Evolutionary conservation across 2,329 filamentous ascomycete species (phyloP).

Genomic region (Ophiostoma fasciatum): DNA sequence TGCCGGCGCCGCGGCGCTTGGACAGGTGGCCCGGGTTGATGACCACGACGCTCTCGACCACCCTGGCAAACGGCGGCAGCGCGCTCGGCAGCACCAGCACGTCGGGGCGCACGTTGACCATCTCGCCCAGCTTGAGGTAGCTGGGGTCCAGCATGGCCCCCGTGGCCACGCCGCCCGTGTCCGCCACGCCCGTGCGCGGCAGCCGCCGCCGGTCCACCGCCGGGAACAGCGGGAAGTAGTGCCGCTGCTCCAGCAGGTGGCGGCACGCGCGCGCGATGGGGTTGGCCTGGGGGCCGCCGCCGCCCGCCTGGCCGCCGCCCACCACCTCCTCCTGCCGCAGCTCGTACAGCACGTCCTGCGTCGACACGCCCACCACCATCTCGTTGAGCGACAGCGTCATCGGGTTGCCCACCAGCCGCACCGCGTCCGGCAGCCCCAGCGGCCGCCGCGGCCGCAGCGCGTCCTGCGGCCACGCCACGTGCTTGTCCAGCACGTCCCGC

Average conservation of each 20-base stretch:
- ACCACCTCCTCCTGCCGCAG: slow-evolving; percentile 60
- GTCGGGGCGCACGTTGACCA: slow-evolving; percentile 75
- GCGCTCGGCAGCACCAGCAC: slow-evolving; percentile 70
- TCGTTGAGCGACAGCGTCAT: slow-evolving; percentile 86
- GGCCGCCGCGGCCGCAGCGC: slow-evolving; percentile 47
- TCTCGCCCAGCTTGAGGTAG: slow-evolving; percentile 81
- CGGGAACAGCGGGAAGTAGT: slow-evolving; percentile 83
- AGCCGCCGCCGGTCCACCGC: slow-evolving; percentile 54
- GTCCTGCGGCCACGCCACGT: slow-evolving; percentile 69
- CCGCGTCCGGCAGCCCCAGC: slow-evolving; percentile 63
- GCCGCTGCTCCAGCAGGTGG: slow-evolving; percentile 75
- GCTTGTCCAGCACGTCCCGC: slow-evolving; percentile 65
- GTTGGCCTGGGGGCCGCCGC: slow-evolving; percentile 31
- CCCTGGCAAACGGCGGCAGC: slow-evolving; percentile 76
- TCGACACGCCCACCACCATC: slow-evolving; percentile 63
- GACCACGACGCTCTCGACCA: slow-evolving; percentile 76
- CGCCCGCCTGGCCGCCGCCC: slow-evolving; percentile 26
- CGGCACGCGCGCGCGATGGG: slow-evolving; percentile 56
- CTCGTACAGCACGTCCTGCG: slow-evolving; percentile 73
- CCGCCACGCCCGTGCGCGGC: slow-evolving; percentile 47
- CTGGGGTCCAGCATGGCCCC: slow-evolving; percentile 71
- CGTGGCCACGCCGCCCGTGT: slow-evolving; percentile 44
- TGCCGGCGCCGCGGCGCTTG: slow-evolving; percentile 72
- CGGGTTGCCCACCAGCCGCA: slow-evolving; percentile 72
- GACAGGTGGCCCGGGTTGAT: slow-evolving; percentile 84